Base-by-base conservation (phyloP, 208 protist genomes). In the Wallacemonas collosoma region DNA sequence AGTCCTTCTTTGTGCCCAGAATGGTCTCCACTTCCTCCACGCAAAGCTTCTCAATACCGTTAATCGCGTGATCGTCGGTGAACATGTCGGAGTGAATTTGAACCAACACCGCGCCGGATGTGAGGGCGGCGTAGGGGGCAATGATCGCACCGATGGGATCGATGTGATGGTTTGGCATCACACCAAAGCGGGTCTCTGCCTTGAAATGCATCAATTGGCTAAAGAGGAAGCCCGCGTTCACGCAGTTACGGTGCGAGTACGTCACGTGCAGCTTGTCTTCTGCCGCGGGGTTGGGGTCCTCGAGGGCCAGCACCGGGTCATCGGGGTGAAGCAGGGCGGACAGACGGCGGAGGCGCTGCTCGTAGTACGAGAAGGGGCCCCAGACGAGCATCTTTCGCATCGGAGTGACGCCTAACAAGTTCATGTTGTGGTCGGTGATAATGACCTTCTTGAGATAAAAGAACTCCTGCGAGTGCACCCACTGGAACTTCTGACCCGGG, bases 401-500 rank as follows among this genome's bases (percentile, higher is more conserved):
- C 61, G 92, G 92, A 38, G 92, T 95, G 50, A 93, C 89, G 3
- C 93, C 89, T 5, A 95, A 80, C 62, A 97, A 70, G 79, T 95
- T 97, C 90, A 95, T 95, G 82, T 97, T 97, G 85, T 95, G 93
- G 72, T 95, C 93, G 45, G 89, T 97, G 71, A 97, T 97, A 71
- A 97, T 87, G 51, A 94, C 77, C 79, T 97, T 97, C 82, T 97
- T 97, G 38, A 97, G 81, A 71, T 87, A 97, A 76, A 87, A 95
- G 79, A 95, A 97, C 86, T 97, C 93, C 74, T 97, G 90, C 58
- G 93, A 97, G 83, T 95, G 93, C 54, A 95, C 87, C 90, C 89
- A 95, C 75, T 97, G 93, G 68, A 97, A 93, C 77, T 90, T 93
- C 76, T 97, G 93, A 3, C 93, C 93, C 4, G 93, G 93, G 78